Evolutionary conservation across 192 early-diverging fungal genomes (phyloP), one percentile per base, ranked within the genome.

Genomic region (Coemansia aciculifera): DNA sequence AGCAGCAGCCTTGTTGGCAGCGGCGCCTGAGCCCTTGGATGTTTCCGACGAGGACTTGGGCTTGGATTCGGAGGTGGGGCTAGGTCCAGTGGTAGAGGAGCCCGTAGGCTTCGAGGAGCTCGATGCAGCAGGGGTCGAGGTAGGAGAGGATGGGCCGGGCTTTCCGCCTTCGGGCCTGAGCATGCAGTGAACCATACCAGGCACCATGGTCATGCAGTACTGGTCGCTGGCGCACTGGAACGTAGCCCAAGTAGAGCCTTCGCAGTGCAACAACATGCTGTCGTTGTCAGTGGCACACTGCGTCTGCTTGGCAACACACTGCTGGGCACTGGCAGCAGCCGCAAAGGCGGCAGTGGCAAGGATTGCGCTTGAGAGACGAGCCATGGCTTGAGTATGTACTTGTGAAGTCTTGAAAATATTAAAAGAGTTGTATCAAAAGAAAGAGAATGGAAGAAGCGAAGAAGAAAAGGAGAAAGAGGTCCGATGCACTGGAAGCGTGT

Each of bases 181-280:
- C 79, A 82, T 82, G 72, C 79, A 82, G 68, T 82, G 79, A 51
- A 77, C 60, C 79, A 82, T 82, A 9, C 36, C 75, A 5, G 63
- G 59, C 21, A 59, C 59, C 79, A 82, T 82, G 19, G 79, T 82
- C 79, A 82, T 82, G 60, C 79, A 82, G 71, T 71, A 71, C 68
- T 43, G 51, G 69, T 66, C 46, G 23, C 44, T 12, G 11, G 32
- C 62, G 48, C 79, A 82, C 19, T 31, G 32, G 32, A 42, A 13
- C 5, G 74, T 66, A 9, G 62, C 12, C 79, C 79, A 82, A n/a
- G 39, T 46, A 15, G 68, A 57, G 43, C 60, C 21, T 13, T 62
- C 40, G 69, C 79, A 82, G 56, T 34, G 17, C 39, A 74, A 62
- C 19, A 82, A 60, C 5, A 64, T 17, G 49, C 46, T 72, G 46